Evolutionary conservation across 1,284 basidiomycete genomes (phyloP), one percentile per base, ranked within the genome.

Genomic region (Sanghuangporus baumii): DNA sequence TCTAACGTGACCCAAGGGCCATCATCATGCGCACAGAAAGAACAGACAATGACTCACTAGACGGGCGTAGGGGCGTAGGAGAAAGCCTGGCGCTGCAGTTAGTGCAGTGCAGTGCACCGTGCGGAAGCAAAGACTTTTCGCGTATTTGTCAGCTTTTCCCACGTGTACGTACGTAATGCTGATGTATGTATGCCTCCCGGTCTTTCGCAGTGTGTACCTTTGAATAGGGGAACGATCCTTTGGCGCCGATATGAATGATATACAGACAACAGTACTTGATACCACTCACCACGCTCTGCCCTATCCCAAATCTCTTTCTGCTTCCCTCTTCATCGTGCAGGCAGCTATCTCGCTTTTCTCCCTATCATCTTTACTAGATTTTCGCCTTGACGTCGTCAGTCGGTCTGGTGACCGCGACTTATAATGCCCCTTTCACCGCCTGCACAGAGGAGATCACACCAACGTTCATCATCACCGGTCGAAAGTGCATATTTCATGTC

Each of bases 1-100:
- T 61, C n/a, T 51, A 41, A 61, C 47, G 34, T 54, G 54, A 51
- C 60, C 50, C 26, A 14, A 37, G 37, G 52, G 43, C 60, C 60
- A 61, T 61, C 60, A 55, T 60, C 50, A 60, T 23, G 26, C 26
- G 26, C 3, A 3, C 26, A 31, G 26, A 31, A 31, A 31, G 26
- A 31, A 31, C 26, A 31, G 26, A 31, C 26, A 31, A 31, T 23
- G 2, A 31, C 26, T 31, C 26, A 31, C 26, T 5, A 31, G 26
- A 31, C 5, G 26, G 26, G 26, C 26, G 26, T 31, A 31, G 26
- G 26, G 5, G 26, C 23, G 23, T 4, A 31, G 3, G 26, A 31
- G 26, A 31, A 31, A 31, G 26, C 23, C 23, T 2, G 23, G 2
- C 23, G 23, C 23, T 23, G n/a, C n/a, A n/a, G n/a, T n/a, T n/a